Conservation (phyloP, 768 basidiomycete genomes). For the Tremella fuciformis region DNA sequence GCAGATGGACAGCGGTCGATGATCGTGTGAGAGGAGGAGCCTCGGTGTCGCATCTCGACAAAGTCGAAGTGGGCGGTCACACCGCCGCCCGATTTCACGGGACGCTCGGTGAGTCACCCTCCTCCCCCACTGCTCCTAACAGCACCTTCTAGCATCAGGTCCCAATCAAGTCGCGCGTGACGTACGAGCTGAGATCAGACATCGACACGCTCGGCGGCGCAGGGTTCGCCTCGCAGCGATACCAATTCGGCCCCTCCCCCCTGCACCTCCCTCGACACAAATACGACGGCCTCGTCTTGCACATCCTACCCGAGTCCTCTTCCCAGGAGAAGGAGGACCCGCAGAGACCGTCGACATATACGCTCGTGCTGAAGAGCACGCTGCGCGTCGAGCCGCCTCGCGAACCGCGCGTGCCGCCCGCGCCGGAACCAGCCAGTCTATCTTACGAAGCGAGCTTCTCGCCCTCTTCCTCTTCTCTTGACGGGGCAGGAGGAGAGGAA, state of each 20-base stretch:
- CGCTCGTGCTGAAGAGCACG: conserved; percentile 48
- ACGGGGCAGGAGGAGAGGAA: too few species aligned
- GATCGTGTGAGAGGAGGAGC: conserved; percentile 53
- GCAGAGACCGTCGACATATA: conserved; percentile 20
- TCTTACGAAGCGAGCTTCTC: conserved; percentile 46
- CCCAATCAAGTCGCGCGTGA: not conserved
- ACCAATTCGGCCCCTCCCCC: conserved; percentile 41
- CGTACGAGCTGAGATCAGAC: conserved; percentile 31
- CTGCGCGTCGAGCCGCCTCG: conserved; percentile 29
- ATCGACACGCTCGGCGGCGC: conserved; percentile 53
- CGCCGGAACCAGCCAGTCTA: conserved; percentile 33
- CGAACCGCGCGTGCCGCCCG: conserved; percentile 32
- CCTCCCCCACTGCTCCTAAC: too few species aligned
- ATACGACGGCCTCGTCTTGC: conserved; percentile 27
- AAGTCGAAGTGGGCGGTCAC: not conserved
- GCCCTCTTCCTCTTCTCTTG: conserved; percentile 2
- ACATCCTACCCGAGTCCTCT: conserved; percentile 17
- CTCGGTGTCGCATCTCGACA: conserved; percentile 42
- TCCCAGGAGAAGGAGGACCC: not conserved
- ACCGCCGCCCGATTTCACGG: conserved; percentile 48
- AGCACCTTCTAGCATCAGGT: not conserved
- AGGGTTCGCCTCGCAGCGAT: conserved; percentile 54
- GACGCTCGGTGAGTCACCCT: conserved; percentile 38
- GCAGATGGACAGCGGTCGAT: conserved; percentile 51
- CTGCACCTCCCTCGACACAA: conserved; percentile 30